Conservation (phyloP, 495 filamentous ascomycete species). For the Penicillium chermesinum region DNA sequence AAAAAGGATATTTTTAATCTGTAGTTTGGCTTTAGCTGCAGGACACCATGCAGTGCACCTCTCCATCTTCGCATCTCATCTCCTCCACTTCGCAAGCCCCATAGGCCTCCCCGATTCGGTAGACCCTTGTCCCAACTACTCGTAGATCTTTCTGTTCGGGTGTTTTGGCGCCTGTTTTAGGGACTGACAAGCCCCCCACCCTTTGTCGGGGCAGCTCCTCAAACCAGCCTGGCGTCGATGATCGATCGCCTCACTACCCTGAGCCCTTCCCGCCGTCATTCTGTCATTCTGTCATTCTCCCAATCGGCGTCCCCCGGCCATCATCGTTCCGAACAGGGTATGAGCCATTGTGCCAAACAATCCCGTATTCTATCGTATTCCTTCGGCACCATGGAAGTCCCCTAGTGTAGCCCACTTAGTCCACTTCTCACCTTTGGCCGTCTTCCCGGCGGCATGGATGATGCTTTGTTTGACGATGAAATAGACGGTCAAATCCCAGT, state of each 20-base stretch:
- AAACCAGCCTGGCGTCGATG: slow-evolving; percentile 18
- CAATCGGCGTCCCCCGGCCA: too few relatives aligned
- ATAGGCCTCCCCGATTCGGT: background rate
- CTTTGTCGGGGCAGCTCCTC: slow-evolving; percentile 5
- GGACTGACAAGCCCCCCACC: slow-evolving; percentile 2
- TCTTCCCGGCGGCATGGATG: too few relatives aligned
- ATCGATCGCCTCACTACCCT: slow-evolving; percentile 14
- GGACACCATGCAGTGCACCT: background rate
- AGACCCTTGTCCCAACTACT: slow-evolving; percentile 9
- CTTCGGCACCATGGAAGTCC: too few relatives aligned
- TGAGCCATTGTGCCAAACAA: background rate
- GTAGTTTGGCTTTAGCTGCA: background rate
- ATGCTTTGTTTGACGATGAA: slow-evolving; percentile 11
- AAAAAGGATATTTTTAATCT: background rate
- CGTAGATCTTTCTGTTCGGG: slow-evolving; percentile 9
- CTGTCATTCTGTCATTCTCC: background rate
- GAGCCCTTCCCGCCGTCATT: background rate
- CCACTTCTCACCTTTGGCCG: too few relatives aligned
- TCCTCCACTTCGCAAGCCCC: background rate
- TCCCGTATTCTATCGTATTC: background rate
- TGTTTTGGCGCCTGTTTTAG: background rate
- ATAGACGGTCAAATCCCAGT: slow-evolving; percentile 7
- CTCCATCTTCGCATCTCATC: background rate
- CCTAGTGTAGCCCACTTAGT: background rate
- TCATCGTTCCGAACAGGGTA: background rate